Conservation (phyloP, 1,284 basidiomycete genomes). For the Porogramme epimiltina region DNA sequence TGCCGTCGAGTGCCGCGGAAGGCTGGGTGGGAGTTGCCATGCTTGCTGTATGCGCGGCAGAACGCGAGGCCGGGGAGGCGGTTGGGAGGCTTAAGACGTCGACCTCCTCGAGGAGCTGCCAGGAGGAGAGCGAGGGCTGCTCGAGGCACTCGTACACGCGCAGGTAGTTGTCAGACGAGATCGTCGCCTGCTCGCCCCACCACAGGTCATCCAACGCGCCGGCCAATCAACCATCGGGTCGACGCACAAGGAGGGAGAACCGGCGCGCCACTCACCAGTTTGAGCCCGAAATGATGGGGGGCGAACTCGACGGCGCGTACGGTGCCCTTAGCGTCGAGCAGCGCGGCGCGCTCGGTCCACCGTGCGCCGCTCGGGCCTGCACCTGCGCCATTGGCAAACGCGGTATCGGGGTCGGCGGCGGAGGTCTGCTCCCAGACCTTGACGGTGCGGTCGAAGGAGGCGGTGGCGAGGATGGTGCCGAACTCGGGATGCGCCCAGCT, state of each 20-base stretch:
- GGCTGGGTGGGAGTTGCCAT: constrained; percentile 68
- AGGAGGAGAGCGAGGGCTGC: constrained; percentile 75
- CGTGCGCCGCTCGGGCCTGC: constrained; percentile 37
- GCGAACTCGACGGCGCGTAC: constrained; percentile 85
- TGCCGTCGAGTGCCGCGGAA: constrained; percentile 53
- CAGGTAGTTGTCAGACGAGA: constrained; percentile 84
- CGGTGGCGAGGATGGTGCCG: constrained; percentile 79
- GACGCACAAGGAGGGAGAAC: no score
- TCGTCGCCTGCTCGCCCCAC: constrained; percentile 67
- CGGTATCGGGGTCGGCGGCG: constrained; percentile 38
- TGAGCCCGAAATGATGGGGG: constrained; percentile 83
- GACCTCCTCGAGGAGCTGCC: constrained; percentile 80
- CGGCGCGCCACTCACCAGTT: constrained; percentile 66
- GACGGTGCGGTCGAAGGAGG: constrained; percentile 86
- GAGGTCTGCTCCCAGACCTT: constrained; percentile 85
- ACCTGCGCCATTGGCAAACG: constrained; percentile 33
- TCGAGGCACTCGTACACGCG: constrained; percentile 91
- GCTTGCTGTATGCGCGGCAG: constrained; percentile 52
- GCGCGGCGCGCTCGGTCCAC: constrained; percentile 77
- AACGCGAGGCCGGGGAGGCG: constrained; percentile 43
- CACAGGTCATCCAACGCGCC: no score
- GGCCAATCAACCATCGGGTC: no score
- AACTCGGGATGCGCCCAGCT: constrained; percentile 91
- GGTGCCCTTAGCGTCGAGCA: constrained; percentile 84
- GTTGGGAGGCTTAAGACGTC: constrained; percentile 67